These are phyloP conservation scores for Tremellales sp. DNA, from an alignment of 1,284 basidiomycete species.

Conservation along the genomic window DNA sequence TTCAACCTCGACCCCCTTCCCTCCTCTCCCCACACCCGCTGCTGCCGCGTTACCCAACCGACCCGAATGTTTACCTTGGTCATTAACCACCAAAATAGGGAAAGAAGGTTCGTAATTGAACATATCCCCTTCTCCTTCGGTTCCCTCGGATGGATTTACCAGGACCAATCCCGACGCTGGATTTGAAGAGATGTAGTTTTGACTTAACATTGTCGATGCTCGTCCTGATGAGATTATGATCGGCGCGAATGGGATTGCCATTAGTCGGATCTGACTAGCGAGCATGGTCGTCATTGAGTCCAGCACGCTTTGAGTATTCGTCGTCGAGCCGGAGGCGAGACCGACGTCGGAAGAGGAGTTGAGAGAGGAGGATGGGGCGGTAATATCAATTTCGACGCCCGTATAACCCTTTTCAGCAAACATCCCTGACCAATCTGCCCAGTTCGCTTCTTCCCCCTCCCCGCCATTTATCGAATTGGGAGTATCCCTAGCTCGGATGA, in stretches of 20 bases:
- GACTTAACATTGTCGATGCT: conserved; percentile 57
- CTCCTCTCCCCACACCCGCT: conserved; percentile 32
- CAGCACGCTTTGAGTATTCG: neutral
- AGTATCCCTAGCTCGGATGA: conserved; percentile 19
- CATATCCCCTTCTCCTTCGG: conserved; percentile 32
- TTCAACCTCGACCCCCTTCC: conserved; percentile 40
- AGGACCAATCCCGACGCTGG: conserved; percentile 61
- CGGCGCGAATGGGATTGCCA: conserved; percentile 60
- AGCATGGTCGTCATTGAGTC: conserved; percentile 28
- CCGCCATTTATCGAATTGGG: neutral
- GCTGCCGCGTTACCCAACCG: conserved; percentile 20
- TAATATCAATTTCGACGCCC: conserved; percentile 57
- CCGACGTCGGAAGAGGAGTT: conserved; percentile 41
- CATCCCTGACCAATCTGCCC: conserved; percentile 50
- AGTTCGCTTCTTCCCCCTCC: conserved; percentile 10
- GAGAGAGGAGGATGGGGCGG: conserved; percentile 22
- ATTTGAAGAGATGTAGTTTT: conserved; percentile 63
- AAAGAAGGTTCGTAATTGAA: conserved; percentile 64
- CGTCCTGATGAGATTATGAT: conserved; percentile 57
- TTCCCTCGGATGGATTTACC: conserved; percentile 51
- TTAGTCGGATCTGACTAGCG: conserved; percentile 45
- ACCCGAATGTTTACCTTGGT: conserved; percentile 1
- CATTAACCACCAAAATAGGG: conserved; percentile 56
- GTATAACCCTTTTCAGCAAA: conserved; percentile 60
- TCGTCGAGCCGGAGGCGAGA: conserved; percentile 3